Evolutionary conservation across 768 basidiomycete genomes (phyloP).

Genomic region (Arthromyces matolae): DNA sequence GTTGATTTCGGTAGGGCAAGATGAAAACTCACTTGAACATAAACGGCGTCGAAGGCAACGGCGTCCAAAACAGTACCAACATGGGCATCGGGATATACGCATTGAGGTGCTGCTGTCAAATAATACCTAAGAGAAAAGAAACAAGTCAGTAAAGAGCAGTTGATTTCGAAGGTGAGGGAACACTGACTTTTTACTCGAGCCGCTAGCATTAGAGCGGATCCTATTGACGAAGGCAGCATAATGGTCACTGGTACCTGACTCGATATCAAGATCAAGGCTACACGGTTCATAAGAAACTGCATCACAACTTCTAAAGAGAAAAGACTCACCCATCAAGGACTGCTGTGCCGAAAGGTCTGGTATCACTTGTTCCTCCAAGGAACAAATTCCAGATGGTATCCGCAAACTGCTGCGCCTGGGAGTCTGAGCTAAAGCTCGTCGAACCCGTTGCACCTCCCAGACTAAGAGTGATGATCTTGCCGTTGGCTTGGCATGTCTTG

Average conservation of each 20-base stretch:
- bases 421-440: conserved; percentile 46
- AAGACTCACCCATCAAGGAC: conserved; percentile 56
- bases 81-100: conserved; percentile 58
- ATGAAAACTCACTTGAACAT: conserved; percentile 53
- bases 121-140: conserved; percentile 41
- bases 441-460: conserved; percentile 53
- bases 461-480: conserved; percentile 46
- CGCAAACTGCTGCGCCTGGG: conserved; percentile 50
- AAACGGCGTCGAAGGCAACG: conserved; percentile 60
- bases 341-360: conserved; percentile 60
- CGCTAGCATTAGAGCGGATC: conserved; percentile 39
- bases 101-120: conserved; percentile 51
- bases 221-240: conserved; percentile 45
- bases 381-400: conserved; percentile 64
- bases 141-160: background rate
- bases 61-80: conserved; percentile 49
- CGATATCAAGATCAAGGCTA: conserved; percentile 61
- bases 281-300: background rate
- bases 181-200: conserved; percentile 45
- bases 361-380: conserved; percentile 58
- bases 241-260: conserved; percentile 45
- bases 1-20: conserved; percentile 4
- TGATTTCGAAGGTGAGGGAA: too few relatives aligned
- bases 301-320: too few relatives aligned
- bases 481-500: conserved; percentile 50